These are phyloP conservation scores for Alternaria sp. DNA, from an alignment of 2,329 filamentous ascomycete species.

Conservation along the genomic window DNA sequence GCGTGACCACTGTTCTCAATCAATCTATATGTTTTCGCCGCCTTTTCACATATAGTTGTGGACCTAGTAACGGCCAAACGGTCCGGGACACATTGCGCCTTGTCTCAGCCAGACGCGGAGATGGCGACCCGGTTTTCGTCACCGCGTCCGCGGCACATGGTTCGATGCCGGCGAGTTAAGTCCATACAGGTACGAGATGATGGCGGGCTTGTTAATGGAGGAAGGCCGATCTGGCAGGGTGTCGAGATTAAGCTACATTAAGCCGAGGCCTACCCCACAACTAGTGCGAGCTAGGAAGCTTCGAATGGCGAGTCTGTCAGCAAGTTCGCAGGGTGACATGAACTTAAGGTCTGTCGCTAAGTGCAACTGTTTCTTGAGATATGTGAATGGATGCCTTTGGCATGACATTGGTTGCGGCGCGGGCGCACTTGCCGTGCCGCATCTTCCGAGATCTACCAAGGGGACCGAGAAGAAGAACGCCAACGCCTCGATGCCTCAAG, in stretches of 20 bases:
- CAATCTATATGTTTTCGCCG: constrained; percentile 43
- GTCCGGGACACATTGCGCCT: constrained; percentile 35
- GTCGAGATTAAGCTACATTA: constrained; percentile 22
- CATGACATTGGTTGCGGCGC: background rate
- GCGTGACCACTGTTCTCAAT: constrained; percentile 40
- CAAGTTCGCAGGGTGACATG: background rate
- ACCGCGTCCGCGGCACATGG: constrained; percentile 5
- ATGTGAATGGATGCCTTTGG: no score
- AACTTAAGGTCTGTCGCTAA: background rate
- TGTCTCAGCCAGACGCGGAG: constrained; percentile 1
- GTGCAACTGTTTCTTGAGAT: background rate
- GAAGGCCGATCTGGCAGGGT: background rate
- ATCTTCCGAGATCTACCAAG: background rate
- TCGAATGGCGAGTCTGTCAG: background rate
- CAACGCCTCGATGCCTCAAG: background rate
- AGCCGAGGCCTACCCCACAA: constrained; percentile 16
- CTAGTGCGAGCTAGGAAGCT: constrained; percentile 1
- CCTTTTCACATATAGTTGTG: constrained; percentile 26
- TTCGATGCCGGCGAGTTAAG: background rate
- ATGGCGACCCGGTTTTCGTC: constrained; percentile 6
- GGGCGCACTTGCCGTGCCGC: background rate
- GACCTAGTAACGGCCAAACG: constrained; percentile 42
- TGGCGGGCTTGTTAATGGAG: background rate
- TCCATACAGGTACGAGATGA: background rate
- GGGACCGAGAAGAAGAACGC: background rate